These are phyloP conservation scores for Cruciata laevipes DNA, from an alignment of 257 asterid genomes.

Conservation along the genomic window DNA sequence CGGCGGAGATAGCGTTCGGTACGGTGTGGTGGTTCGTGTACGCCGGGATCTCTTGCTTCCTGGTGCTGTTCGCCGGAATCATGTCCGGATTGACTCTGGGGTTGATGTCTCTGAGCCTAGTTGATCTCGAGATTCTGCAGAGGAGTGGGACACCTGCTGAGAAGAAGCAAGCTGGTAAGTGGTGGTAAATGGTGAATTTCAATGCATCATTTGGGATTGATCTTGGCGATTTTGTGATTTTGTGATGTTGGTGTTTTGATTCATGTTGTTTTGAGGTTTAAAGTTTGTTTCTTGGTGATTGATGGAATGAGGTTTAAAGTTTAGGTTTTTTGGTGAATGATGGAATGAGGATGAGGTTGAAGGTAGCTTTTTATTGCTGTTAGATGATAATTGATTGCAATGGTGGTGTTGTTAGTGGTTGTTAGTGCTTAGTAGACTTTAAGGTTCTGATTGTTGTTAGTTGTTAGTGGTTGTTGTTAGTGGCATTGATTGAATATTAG, in stretches of 20 bases:
- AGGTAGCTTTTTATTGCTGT: neutral
- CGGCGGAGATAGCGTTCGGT: conserved; percentile 77
- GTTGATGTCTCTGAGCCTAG: conserved; percentile 85
- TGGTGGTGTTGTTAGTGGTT: neutral
- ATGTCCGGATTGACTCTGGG: conserved; percentile 95
- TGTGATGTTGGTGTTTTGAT: neutral
- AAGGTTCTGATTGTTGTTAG: too few relatives aligned
- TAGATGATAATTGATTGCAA: neutral
- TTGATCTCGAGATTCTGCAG: conserved; percentile 92
- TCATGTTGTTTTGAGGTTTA: neutral
- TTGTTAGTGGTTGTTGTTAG: neutral
- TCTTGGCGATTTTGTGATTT: neutral
- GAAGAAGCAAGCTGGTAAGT: conserved; percentile 75
- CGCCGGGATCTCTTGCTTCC: conserved; percentile 70
- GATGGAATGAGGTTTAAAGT: neutral
- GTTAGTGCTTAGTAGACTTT: neutral
- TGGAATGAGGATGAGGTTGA: neutral
- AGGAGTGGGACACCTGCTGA: conserved; percentile 76
- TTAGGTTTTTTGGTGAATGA: neutral
- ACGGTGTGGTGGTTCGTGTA: conserved; percentile 64
- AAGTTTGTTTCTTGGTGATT: neutral
- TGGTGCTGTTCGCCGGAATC: conserved; percentile 82
- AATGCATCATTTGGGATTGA: neutral
- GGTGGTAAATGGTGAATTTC: neutral
- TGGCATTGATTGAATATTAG: neutral